A percentile compares a stretch with the other conserved stretches of the same genome.
Conservation (phyloP, 2,329 filamentous ascomycete genomes). For the Penicillium sp. region DNA sequence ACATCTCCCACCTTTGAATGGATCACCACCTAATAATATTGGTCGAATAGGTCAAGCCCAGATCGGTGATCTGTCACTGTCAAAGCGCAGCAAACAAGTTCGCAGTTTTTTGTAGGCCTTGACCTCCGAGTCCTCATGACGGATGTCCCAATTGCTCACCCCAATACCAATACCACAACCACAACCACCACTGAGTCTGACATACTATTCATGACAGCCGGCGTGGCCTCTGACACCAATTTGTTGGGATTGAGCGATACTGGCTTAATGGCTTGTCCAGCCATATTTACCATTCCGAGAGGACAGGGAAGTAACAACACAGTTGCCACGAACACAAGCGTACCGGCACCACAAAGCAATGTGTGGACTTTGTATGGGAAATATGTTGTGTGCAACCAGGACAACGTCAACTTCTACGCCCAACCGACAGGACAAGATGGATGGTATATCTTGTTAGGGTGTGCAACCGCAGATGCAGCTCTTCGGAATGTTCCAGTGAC, state of each 20-base stretch:
- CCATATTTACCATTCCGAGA: neutral
- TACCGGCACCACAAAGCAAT: neutral
- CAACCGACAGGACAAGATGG: neutral
- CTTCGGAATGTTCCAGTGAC: neutral
- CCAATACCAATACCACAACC: neutral
- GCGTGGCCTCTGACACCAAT: neutral
- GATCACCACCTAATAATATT: neutral
- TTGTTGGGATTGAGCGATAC: neutral
- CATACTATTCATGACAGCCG: neutral
- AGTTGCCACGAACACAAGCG: neutral
- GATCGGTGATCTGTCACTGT: slow-evolving; percentile 2
- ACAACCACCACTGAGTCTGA: neutral
- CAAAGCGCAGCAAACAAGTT: slow-evolving; percentile 4
- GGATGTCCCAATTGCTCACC: neutral
- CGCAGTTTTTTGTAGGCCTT: neutral
- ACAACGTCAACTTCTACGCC: slow-evolving; percentile 1
- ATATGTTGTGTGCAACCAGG: neutral
- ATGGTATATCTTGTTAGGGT: neutral
- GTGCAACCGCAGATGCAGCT: neutral
- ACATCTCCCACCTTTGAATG: neutral
- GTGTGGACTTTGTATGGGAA: slow-evolving; percentile 7
- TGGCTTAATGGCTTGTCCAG: neutral
- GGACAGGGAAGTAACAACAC: neutral
- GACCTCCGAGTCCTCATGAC: neutral
- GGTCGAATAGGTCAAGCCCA: slow-evolving; percentile 1